Evolutionary conservation across 2,329 filamentous ascomycete species (phyloP).

Genomic region (Trichoderma sp.): DNA sequence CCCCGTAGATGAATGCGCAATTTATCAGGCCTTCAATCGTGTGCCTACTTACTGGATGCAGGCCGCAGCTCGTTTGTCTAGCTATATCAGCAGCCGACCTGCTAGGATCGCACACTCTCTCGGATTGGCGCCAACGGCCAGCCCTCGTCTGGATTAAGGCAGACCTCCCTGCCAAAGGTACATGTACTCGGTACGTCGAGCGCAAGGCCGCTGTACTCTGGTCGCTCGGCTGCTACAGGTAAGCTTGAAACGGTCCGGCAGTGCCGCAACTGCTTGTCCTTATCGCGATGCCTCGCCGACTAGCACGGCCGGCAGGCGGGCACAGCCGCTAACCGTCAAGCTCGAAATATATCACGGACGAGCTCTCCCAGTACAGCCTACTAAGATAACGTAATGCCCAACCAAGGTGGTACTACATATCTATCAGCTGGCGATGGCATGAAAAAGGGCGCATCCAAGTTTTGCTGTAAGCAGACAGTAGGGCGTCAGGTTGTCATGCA

Average conservation of each 20-base stretch:
- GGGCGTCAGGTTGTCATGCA: no score
- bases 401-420: no score
- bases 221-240: background rate
- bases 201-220: conserved; percentile 8
- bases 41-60: conserved; percentile 11
- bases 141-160: background rate
- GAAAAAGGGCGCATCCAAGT: no score
- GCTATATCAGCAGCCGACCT: no score
- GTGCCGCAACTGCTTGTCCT: background rate
- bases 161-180: background rate
- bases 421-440: no score
- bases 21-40: conserved; percentile 4
- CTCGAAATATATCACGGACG: no score
- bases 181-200: background rate
- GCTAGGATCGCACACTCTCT: no score
- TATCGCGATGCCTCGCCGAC: conserved; percentile 17
- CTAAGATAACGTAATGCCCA: no score
- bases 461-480: no score
- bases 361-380: background rate
- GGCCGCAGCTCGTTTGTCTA: background rate
- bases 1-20: conserved; percentile 1
- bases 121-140: background rate
- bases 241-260: conserved; percentile 9
- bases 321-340: conserved; percentile 24
- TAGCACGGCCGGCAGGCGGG: conserved; percentile 3